Base-by-base conservation (phyloP, 371 early-diverging fungal genomes). In the Mortierella sp. region DNA sequence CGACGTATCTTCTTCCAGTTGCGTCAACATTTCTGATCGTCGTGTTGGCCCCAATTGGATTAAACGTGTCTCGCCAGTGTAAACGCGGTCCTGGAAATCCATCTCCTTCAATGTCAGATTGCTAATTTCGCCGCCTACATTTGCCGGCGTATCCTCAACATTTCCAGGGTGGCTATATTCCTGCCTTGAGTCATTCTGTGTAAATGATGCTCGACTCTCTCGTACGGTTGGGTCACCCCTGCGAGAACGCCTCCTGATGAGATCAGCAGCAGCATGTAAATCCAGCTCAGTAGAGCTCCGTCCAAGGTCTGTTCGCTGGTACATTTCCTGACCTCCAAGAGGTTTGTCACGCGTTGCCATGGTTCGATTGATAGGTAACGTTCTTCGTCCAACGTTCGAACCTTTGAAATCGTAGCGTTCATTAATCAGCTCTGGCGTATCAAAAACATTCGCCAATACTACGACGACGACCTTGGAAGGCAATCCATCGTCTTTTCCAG, bases 401-500 rank as follows among this genome's bases (percentile, higher is more conserved):
- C 90, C 90, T 60, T 90, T 90, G 65, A 90, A 90, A 45, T 90
- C 90, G 48, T 83, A 86, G 15, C 83, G 85, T 40, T 84, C 83
- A 58, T 84, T 72, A 15, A 90, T 75, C 1, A 83, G 69, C 38
- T 86, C 75, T 0, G 82, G 79, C 0, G 89, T 88, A 66, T 90
- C 90, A 67, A 88, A 87, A 16, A 88, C 86, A 71, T 86, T 86
- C 7, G 88, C 84, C 83, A 90, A 81, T 15, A 86, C 69, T 21
- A 90, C 88, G 0, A 90, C 77, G 1, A 86, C 86, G 55, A 87
- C 74, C 24, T 79, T 81, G 3, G 74, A 76, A 0, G 84, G 84
- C 21, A 88, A 67, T 0, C 85, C 74, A 3, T 77, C 79, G 41
- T 83, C 75, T 21, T 67, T 68, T 40, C 74, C 70, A 7, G 70